Conservation (phyloP, 2,329 filamentous ascomycete genomes). For the Nannizziopsis arthrosporioides region DNA sequence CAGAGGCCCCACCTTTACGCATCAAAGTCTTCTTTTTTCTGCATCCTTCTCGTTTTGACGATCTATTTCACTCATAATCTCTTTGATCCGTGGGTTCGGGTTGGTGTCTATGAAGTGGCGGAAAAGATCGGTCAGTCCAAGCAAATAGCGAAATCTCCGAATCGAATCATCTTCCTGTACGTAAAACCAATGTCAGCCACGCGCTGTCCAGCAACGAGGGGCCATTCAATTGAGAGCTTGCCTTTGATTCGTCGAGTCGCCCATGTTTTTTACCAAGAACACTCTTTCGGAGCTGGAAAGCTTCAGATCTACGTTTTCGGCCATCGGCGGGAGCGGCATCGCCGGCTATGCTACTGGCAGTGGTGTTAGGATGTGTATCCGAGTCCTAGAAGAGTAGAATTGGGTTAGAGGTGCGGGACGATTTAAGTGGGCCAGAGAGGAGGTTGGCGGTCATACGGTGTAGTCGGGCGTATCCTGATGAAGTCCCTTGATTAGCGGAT, state of each 20-base stretch:
- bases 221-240: constrained; percentile 24
- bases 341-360: constrained; percentile 73
- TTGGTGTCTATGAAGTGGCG: constrained; percentile 98
- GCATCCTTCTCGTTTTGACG: constrained; percentile 70
- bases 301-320: constrained; percentile 74
- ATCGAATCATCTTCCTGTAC: constrained; percentile 83
- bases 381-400: constrained; percentile 40
- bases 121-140: constrained; percentile 92
- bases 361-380: constrained; percentile 54
- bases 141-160: constrained; percentile 82
- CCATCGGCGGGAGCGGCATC: constrained; percentile 59
- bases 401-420: not conserved
- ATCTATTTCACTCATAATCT: constrained; percentile 90
- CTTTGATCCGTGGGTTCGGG: constrained; percentile 84
- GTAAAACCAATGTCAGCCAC: constrained; percentile 10
- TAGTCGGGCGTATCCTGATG: constrained; percentile 52
- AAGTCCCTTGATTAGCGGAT: constrained; percentile 7
- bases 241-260: constrained; percentile 81
- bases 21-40: constrained; percentile 61
- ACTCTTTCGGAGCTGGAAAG: constrained; percentile 77
- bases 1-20: constrained; percentile 73
- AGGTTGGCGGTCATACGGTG: constrained; percentile 35
- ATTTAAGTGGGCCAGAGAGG: constrained; percentile 1
- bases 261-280: constrained; percentile 95
- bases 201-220: too few species aligned